Conservation (phyloP, 2,329 filamentous ascomycete species). For the Ramularia collo-cygni region DNA sequence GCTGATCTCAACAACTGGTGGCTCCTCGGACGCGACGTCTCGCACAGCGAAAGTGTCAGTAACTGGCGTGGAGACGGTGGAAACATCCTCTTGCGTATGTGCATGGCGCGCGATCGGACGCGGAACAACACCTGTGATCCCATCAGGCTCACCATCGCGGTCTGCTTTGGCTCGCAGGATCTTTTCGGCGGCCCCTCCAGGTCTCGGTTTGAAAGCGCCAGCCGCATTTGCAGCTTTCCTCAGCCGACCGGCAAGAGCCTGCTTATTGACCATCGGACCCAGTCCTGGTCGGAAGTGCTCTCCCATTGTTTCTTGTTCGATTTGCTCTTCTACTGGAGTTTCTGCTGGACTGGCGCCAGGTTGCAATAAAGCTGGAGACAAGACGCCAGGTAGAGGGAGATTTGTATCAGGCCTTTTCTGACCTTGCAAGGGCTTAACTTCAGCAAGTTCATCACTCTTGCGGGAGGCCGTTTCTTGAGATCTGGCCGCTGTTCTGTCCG, state of each 20-base stretch:
- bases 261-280: slow-evolving; percentile 84
- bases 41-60: background rate
- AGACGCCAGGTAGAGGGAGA: slow-evolving; percentile 12
- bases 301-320: slow-evolving; percentile 8
- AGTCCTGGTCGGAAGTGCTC: slow-evolving; percentile 64
- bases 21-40: slow-evolving; percentile 7
- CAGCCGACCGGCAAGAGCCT: slow-evolving; percentile 63
- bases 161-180: slow-evolving; percentile 51
- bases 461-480: background rate
- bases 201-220: slow-evolving; percentile 71
- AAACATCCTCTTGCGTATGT: slow-evolving; percentile 13
- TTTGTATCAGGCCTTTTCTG: slow-evolving; percentile 15
- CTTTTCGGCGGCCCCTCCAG: slow-evolving; percentile 77
- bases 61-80: background rate
- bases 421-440: slow-evolving; percentile 14
- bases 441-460: slow-evolving; percentile 9
- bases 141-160: slow-evolving; percentile 66
- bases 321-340: slow-evolving; percentile 17
- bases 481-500: no score
- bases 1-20: slow-evolving; percentile 22
- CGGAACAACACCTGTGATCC: slow-evolving; percentile 81
- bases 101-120: slow-evolving; percentile 49
- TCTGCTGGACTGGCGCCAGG: slow-evolving; percentile 7
- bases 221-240: slow-evolving; percentile 74
- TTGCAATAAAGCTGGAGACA: slow-evolving; percentile 6